Conservation (phyloP, 1,284 basidiomycete species). For the Dichomitus squalens region DNA sequence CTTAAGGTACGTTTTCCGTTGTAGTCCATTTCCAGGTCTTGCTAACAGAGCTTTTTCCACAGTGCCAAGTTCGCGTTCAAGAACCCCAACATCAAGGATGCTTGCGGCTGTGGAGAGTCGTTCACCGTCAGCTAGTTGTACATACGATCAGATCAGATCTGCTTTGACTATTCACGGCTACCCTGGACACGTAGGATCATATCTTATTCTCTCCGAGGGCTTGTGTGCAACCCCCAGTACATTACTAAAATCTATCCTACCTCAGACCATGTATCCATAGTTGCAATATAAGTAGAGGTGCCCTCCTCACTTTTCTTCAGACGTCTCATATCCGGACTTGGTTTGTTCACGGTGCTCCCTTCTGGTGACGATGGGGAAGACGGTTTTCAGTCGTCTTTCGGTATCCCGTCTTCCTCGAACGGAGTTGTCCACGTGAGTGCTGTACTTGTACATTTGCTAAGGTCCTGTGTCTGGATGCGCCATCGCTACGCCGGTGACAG, state of each 20-base stretch:
- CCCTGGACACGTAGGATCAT: slow-evolving; percentile 10
- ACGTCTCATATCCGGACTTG: too few species aligned
- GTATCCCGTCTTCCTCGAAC: too few species aligned
- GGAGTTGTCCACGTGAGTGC: too few species aligned
- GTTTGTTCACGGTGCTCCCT: too few species aligned
- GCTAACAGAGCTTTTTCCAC: slow-evolving; percentile 2
- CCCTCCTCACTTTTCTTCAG: not conserved
- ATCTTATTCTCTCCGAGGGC: not conserved
- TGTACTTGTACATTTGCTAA: too few species aligned
- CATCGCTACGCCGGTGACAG: too few species aligned
- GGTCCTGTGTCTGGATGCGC: too few species aligned
- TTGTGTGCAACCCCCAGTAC: not conserved
- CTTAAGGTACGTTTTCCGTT: slow-evolving; percentile 61
- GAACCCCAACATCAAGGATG: slow-evolving; percentile 89
- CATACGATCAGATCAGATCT: not conserved
- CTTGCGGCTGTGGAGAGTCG: slow-evolving; percentile 94
- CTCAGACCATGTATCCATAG: slow-evolving; percentile 23
- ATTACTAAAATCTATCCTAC: slow-evolving; percentile 19
- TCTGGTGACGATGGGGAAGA: too few species aligned
- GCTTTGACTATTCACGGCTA: not conserved
- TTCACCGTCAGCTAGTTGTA: slow-evolving; percentile 56
- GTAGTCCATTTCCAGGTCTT: too few species aligned
- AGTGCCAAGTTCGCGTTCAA: slow-evolving; percentile 93
- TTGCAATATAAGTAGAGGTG: slow-evolving; percentile 18
- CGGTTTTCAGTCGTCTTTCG: too few species aligned